Conservation (phyloP, 2,329 filamentous ascomycete species). For the Fusarium albosuccineum region DNA sequence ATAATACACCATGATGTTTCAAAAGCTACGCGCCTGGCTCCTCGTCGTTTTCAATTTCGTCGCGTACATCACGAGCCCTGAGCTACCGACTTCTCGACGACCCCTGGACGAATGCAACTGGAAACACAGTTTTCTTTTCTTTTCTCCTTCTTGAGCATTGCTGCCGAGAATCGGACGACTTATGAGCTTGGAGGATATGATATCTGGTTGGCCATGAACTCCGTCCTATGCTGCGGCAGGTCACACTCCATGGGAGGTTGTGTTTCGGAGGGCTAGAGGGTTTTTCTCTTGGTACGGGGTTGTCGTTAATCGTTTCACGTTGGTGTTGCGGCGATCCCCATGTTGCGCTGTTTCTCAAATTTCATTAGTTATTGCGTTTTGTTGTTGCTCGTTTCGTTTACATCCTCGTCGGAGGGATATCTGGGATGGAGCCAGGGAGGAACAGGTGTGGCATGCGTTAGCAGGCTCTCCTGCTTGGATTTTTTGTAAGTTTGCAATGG, state of each 20-base stretch:
- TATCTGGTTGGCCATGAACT: too few relatives aligned
- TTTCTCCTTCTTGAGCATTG: background rate
- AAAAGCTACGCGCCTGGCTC: conserved; percentile 35
- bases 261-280: background rate
- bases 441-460: background rate
- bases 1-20: conserved; percentile 56
- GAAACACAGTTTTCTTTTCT: background rate
- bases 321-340: conserved; percentile 19
- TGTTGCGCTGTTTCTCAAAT: conserved; percentile 16
- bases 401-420: background rate
- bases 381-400: conserved; percentile 14
- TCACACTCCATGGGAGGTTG: background rate
- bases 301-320: conserved; percentile 11
- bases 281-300: background rate
- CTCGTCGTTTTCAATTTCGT: background rate
- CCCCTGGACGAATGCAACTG: background rate
- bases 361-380: conserved; percentile 19
- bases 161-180: background rate
- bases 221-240: background rate
- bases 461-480: conserved; percentile 6
- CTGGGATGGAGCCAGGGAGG: background rate
- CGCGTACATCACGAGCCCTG: background rate
- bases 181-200: background rate
- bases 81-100: background rate
- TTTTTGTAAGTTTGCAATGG: background rate